phyloP scores from a whole-genome alignment of 306 rosid genomes.

The Quercus cerris region DNA sequence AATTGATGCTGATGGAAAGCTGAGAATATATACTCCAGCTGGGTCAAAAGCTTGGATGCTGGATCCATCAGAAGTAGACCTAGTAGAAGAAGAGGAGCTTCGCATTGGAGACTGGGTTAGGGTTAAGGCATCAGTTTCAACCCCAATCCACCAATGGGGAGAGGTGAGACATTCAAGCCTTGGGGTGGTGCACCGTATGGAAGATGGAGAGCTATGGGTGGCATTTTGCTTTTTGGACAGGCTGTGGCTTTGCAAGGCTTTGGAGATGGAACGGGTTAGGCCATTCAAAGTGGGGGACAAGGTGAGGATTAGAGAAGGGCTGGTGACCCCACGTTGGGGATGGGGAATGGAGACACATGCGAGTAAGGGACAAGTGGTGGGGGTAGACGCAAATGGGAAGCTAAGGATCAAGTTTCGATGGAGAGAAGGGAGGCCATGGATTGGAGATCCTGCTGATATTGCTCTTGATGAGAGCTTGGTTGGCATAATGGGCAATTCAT shows the following conservation, averaged over 20 bases:
- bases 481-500: slow-evolving; percentile 16
- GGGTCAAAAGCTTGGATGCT: slow-evolving; percentile 95
- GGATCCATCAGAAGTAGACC: slow-evolving; percentile 89
- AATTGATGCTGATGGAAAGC: slow-evolving; percentile 90
- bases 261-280: slow-evolving; percentile 72
- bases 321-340: slow-evolving; percentile 88
- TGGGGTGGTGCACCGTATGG: slow-evolving; percentile 93
- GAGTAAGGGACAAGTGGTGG: slow-evolving; percentile 85
- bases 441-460: slow-evolving; percentile 94
- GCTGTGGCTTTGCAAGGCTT: slow-evolving; percentile 88
- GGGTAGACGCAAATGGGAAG: slow-evolving; percentile 96
- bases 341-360: slow-evolving; percentile 99
- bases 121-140: slow-evolving; percentile 74
- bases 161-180: slow-evolving; percentile 84
- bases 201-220: slow-evolving; percentile 76
- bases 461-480: slow-evolving; percentile 55
- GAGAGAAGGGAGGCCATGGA: slow-evolving; percentile 99
- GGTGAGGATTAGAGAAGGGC: slow-evolving; percentile 82
- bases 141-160: slow-evolving; percentile 96
- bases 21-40: slow-evolving; percentile 84
- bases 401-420: slow-evolving; percentile 85
- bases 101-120: slow-evolving; percentile 85
- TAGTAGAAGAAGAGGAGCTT: slow-evolving; percentile 76
- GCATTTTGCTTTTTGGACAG: slow-evolving; percentile 80
- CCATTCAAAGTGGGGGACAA: slow-evolving; percentile 80